A percentile compares a stretch with the other conserved stretches of the same genome.
phyloP scores from a whole-genome alignment of 1,284 basidiomycete species.

The Sanguinoderma infundibulare region DNA sequence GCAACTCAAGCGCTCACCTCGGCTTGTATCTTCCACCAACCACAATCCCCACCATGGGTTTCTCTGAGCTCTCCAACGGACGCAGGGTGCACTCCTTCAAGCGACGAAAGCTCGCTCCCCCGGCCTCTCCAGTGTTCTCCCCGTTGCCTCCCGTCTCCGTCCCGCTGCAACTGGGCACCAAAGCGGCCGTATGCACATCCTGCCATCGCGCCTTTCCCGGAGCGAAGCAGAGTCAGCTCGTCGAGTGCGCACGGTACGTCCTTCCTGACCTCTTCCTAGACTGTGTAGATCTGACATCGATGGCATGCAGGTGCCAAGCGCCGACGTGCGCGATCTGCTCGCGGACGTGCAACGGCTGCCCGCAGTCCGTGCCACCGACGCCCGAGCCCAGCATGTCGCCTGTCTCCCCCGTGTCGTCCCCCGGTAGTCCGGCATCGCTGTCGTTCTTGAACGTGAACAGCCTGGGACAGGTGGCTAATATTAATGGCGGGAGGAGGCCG shows the following conservation, averaged over 20 bases:
- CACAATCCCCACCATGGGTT: conserved; percentile 6
- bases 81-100: conserved; percentile 10
- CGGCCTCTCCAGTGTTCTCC: background rate
- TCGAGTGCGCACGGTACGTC: conserved; percentile 27
- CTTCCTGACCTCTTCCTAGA: background rate
- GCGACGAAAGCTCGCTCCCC: conserved; percentile 12
- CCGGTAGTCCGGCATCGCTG: conserved; percentile 18
- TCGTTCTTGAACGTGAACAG: background rate
- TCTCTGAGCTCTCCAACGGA: background rate
- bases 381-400: conserved; percentile 23
- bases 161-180: background rate
- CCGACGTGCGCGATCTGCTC: conserved; percentile 39
- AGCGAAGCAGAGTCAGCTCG: conserved; percentile 13
- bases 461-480: too few relatives aligned
- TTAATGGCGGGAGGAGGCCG: background rate
- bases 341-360: conserved; percentile 35
- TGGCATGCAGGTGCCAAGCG: conserved; percentile 32
- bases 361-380: conserved; percentile 31
- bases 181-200: conserved; percentile 20
- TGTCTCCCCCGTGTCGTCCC: background rate
- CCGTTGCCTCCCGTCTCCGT: background rate
- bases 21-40: background rate
- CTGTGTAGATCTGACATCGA: background rate
- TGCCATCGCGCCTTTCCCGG: conserved; percentile 25
- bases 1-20: background rate